Base-by-base conservation (phyloP, 202 grass and related monocot genomes). In the Hordeum pubiflorum region DNA sequence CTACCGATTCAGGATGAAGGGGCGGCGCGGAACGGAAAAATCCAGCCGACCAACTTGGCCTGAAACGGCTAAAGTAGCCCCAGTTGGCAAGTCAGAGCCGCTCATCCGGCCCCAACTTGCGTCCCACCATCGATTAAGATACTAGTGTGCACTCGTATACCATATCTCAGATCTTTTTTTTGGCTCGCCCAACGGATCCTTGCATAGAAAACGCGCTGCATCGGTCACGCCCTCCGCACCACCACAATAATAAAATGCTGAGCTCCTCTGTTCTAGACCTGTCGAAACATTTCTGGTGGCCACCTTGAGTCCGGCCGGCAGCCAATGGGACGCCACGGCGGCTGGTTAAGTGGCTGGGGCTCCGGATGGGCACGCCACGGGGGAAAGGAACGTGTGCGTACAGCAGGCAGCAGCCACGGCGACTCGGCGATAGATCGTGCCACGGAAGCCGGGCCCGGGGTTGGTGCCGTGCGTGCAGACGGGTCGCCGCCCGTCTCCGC, bases 391-490 rank as follows among this genome's bases (percentile, higher is more conserved):
- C 37, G 18, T 5, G 38, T 67, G 1, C 43, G 56, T 59, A 48
- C 9, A 39, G 5, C 3, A 18, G 31, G 52, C 5, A 7, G 10
- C 0, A 14, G 29, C 61, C 61, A 63, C 29, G 59, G 26, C 10
- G 39, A 40, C 37, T 39, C 37, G 37, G 32, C 9, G 38, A 10
- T 8, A 40, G 38, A 40, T 40, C 9, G 38, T 0, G 0, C 2
- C 6, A 40, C 38, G 2, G 9, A 9, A 39, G 2, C 38, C 10
- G 38, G 38, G 38, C 38, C 38, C 3, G 15, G 60, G 81, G 31
- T 80, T 81, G 81, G 86, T 80, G n/a, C n/a, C n/a, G n/a, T n/a
- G 63, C 43, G 5, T n/a, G 31, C 21, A 60, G 75, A 74, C 64
- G 72, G 24, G 44, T 4, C 33, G 11, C 5, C 39, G 13, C 2